phyloP scores from a whole-genome alignment of 345 rosid species.

The Rubroshorea leprosula region DNA sequence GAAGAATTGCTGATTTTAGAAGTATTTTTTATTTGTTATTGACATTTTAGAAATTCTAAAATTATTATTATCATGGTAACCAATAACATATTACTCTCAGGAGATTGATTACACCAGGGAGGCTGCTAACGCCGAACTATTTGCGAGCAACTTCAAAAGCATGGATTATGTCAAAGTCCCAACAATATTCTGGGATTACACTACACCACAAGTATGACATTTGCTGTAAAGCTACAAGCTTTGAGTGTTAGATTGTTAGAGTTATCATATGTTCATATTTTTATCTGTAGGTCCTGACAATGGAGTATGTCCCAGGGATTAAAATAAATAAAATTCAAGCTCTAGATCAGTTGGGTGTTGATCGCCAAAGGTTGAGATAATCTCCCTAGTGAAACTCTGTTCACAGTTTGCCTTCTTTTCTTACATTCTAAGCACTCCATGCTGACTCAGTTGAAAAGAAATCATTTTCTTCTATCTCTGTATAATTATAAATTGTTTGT shows the following conservation, averaged over 20 bases:
- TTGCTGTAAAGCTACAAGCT: slow-evolving; percentile 5
- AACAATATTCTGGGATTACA: slow-evolving; percentile 67
- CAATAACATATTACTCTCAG: slow-evolving; percentile 35
- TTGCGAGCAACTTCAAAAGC: slow-evolving; percentile 81
- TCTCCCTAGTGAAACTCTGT: slow-evolving; percentile 8
- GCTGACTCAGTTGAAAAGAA: slow-evolving; percentile 8
- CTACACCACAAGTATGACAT: slow-evolving; percentile 77
- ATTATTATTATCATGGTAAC: background rate
- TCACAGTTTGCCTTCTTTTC: background rate
- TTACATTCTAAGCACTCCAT: background rate
- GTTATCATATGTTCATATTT: slow-evolving; percentile 5
- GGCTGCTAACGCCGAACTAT: slow-evolving; percentile 87
- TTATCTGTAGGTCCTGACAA: slow-evolving; percentile 68
- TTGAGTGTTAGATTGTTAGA: background rate
- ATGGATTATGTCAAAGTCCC: slow-evolving; percentile 92
- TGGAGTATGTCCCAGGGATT: slow-evolving; percentile 99
- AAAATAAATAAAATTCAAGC: slow-evolving; percentile 90
- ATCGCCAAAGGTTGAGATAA: slow-evolving; percentile 67
- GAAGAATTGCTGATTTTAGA: no score
- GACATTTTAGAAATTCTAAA: no score
- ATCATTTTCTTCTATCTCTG: slow-evolving; percentile 6
- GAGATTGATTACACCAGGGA: slow-evolving; percentile 98
- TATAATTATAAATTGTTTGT: slow-evolving; percentile 11
- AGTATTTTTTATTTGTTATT: no score
- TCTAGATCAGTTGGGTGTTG: slow-evolving; percentile 88